A percentile compares a stretch with the other conserved stretches of the same genome.
Conservation (phyloP, 768 basidiomycete species). For the Termitomyces bulborhizus region DNA sequence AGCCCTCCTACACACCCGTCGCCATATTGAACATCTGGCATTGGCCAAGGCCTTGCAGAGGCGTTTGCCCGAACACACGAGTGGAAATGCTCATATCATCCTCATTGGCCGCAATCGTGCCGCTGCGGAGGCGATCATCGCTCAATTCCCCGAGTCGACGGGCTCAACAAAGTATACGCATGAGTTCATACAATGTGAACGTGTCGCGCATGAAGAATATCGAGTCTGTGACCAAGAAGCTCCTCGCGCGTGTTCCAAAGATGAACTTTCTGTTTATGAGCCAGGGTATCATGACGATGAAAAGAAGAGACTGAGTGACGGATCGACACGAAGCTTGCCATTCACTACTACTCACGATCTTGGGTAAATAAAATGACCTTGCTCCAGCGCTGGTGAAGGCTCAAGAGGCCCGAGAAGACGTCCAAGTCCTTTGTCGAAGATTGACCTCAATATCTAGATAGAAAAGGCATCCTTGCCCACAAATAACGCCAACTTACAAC, state of each 20-base stretch:
- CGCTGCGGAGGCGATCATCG: slow-evolving; percentile 38
- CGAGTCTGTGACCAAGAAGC: slow-evolving; percentile 19
- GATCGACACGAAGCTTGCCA: slow-evolving; percentile 26
- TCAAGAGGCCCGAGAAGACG: slow-evolving; percentile 41
- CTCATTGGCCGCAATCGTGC: slow-evolving; percentile 42
- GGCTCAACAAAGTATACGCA: slow-evolving; percentile 16
- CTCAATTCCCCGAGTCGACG: slow-evolving; percentile 27
- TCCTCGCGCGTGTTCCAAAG: slow-evolving; percentile 30
- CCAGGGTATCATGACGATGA: slow-evolving; percentile 34
- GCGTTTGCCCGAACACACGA: slow-evolving; percentile 35
- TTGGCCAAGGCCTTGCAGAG: slow-evolving; percentile 37
- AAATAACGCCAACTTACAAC: slow-evolving; percentile 30
- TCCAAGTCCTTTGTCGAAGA: slow-evolving; percentile 35
- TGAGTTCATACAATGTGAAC: slow-evolving; percentile 42
- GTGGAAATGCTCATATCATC: slow-evolving; percentile 41
- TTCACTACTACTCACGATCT: slow-evolving; percentile 49
- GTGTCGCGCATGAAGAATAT: slow-evolving; percentile 39
- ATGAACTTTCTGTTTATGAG: slow-evolving; percentile 46
- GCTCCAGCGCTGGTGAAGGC: slow-evolving; percentile 37
- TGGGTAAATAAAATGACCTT: slow-evolving; percentile 33
- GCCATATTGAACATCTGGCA: slow-evolving; percentile 36
- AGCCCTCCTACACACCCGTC: slow-evolving; percentile 18
- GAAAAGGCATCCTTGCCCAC: slow-evolving; percentile 30
- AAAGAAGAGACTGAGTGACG: slow-evolving; percentile 27
- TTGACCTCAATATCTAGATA: slow-evolving; percentile 39